Base-by-base conservation (phyloP, 164 flowering plant genomes). In the Tinospora cordifolia region DNA sequence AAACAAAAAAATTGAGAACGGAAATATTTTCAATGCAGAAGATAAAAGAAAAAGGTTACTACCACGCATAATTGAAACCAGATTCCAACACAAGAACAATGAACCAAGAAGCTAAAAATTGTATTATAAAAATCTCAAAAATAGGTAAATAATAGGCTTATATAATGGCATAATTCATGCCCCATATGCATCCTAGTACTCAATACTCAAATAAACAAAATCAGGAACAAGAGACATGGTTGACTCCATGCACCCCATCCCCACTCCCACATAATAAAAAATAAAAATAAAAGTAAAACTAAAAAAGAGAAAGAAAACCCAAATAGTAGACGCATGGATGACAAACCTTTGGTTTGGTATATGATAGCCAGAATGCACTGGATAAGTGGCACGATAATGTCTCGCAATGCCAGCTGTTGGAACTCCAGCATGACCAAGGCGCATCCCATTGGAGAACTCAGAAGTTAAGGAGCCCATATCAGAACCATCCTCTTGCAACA, bases 401-500 rank as follows among this genome's bases (percentile, higher is more conserved):
- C 87, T 84, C 74, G 85, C 85, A 65, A 71, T 71, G 67, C 88
- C 94, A 74, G 62, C 75, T 11, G 76, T 71, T 70, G 81, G 73
- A 67, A 77, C 84, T 22, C 81, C 22, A 69, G 87, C 66, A 63
- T 78, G 86, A 77, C 74, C 75, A 60, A 90, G 70, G 72, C 76
- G 83, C 88, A 90, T 75, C 46, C 78, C 81, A 72, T 74, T 83
- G 66, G 79, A 57, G 41, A 91, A 82, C 41, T 88, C 93, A 62
- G 84, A 67, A 8, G 82, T 66, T 54, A 87, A 21, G 70, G 78
- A 71, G 68, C 79, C 81, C 63, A 67, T 74, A 75, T 86, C 94
- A 24, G 84, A 72, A 76, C 77, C 75, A 62, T 88, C 97, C 44
- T 92, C 99, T 85, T 95, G 85, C 79, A 95, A 78, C 63, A 95